Evolutionary conservation across 768 basidiomycete genomes (phyloP).

Genomic region (Mycena latifolia): DNA sequence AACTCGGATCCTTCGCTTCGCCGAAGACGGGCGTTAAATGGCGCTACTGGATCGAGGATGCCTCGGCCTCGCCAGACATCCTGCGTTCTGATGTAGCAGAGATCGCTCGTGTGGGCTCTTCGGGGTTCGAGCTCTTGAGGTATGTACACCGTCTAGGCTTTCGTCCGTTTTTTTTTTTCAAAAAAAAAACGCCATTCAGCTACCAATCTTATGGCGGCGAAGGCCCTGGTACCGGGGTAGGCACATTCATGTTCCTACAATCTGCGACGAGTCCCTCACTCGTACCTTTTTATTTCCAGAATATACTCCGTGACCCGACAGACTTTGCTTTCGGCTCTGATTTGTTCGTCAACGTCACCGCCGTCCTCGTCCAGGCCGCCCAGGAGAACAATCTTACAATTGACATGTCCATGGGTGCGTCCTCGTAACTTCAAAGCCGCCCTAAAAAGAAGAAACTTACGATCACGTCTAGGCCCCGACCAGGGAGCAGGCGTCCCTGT

Average conservation of each 20-base stretch:
- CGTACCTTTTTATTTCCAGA: constrained; percentile 1
- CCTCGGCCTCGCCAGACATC: constrained; percentile 14
- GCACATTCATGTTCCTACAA: too few relatives aligned
- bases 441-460: too few relatives aligned
- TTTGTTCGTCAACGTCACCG: constrained; percentile 26
- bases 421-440: too few relatives aligned
- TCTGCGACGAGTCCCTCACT: too few relatives aligned
- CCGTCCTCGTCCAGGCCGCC: constrained; percentile 26
- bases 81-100: constrained; percentile 27
- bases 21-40: constrained; percentile 26
- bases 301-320: constrained; percentile 31
- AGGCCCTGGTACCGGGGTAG: constrained; percentile 2
- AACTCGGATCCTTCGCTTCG: constrained; percentile 14
- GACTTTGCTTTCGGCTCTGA: constrained; percentile 36
- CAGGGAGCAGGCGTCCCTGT: constrained; percentile 36
- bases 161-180: too few relatives aligned
- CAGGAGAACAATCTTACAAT: constrained; percentile 32
- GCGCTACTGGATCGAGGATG: constrained; percentile 35
- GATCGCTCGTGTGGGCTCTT: constrained; percentile 29
- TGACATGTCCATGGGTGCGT: constrained; percentile 27
- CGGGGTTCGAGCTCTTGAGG: constrained; percentile 34
- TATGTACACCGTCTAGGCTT: neutral
- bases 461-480: constrained; percentile 32
- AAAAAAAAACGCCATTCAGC: neutral
- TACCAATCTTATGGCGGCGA: constrained; percentile 26